phyloP scores from a whole-genome alignment of 148 eudicot genomes.

The Amaranthus palmeri region DNA sequence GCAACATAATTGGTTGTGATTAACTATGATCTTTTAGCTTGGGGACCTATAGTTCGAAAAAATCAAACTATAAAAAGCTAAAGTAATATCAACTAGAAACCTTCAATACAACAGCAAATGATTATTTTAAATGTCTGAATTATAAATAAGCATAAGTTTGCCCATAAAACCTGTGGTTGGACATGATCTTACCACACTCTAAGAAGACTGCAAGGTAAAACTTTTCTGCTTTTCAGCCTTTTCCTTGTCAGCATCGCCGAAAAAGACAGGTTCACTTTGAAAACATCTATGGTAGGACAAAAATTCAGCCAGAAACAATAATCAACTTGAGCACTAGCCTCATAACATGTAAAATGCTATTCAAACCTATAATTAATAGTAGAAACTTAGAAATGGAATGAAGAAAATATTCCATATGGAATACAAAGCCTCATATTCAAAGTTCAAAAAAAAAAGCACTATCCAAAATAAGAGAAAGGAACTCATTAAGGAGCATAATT shows the following conservation, averaged over 20 bases:
- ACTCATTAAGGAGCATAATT: too few species aligned
- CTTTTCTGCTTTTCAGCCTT: conserved; percentile 52
- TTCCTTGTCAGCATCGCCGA: conserved; percentile 58
- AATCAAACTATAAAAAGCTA: background rate
- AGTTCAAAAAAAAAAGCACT: background rate
- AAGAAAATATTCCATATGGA: background rate
- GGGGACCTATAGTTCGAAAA: background rate
- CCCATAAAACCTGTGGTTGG: conserved; percentile 25
- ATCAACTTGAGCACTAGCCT: conserved; percentile 41
- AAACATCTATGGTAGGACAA: conserved; percentile 49
- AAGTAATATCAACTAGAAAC: conserved; percentile 7
- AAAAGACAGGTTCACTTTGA: conserved; percentile 49
- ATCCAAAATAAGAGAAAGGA: background rate
- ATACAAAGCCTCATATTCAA: background rate
- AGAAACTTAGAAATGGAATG: background rate
- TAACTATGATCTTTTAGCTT: background rate
- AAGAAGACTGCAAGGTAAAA: conserved; percentile 39
- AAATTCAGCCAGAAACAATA: conserved; percentile 42
- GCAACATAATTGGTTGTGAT: background rate
- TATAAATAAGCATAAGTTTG: conserved; percentile 16
- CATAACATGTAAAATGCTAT: conserved; percentile 7
- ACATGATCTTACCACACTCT: conserved; percentile 50
- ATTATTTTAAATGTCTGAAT: conserved; percentile 7
- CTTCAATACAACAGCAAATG: conserved; percentile 8
- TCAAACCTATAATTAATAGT: conserved; percentile 10